Base-by-base conservation (phyloP, 1,284 basidiomycete genomes). In the Malassezia obtusa region DNA sequence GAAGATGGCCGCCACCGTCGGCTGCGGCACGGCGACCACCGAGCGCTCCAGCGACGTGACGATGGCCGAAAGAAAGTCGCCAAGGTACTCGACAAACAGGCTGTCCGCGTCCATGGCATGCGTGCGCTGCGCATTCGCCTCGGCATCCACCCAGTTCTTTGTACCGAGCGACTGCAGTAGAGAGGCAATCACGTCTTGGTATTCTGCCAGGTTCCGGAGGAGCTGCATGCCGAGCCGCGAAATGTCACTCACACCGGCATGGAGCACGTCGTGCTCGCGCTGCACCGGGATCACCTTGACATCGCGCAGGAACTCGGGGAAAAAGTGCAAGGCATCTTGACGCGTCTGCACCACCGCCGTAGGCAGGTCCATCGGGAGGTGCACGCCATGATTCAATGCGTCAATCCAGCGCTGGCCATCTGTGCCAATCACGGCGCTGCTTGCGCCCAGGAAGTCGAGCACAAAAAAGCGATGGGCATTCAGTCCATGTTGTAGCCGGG, bases 301-400 rank as follows among this genome's bases (percentile, higher is more conserved):
- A 24, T 69, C 67, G n/a, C 68, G 62, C 52, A 73, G 61, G 39
- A 69, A 63, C 26, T 64, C 60, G 11, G 67, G 65, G 47, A 73
- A 70, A 50, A 71, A 61, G 25, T 60, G 54, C 39, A 68, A 59
- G 2, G 67, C 65, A 8, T 57, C 56, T 50, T 62, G 56, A 45
- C 58, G 56, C 50, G 57, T 43, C 44, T 57, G 55, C 25, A 53
- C 46, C 10, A 60, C 31, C 26, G 61, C 64, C 22, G 52, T 44
- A 1, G 51, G 53, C 35, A 60, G 56, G 10, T 50, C 57, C 17
- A 54, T 49, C 21, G 62, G 50, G n/a, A 53, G 52, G 12, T 57
- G 46, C 40, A 14, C 10, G 15, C 33, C 35, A 5, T 24, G 26
- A 31, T 45, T 28, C 15, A 44, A 31, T 9, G 28, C 19, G 3